These are phyloP conservation scores for Wickerhamomyces pijperi DNA, from an alignment of 805 yeast species.

Conservation along the genomic window DNA sequence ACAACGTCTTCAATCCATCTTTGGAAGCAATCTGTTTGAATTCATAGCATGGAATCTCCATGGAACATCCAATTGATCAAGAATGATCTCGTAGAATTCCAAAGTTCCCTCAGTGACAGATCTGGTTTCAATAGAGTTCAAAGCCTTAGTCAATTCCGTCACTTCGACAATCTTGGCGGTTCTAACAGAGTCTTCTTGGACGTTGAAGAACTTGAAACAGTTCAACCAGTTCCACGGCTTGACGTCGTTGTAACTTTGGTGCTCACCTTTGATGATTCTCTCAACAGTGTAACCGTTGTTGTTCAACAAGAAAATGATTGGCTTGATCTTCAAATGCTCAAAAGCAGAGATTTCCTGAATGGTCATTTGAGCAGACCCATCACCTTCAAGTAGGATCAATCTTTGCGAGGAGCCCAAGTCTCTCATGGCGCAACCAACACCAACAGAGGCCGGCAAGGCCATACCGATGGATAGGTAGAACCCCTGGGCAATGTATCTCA, in stretches of 20 bases:
- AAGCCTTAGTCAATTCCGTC: slow-evolving; percentile 21
- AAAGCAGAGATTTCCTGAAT: slow-evolving; percentile 70
- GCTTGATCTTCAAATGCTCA: slow-evolving; percentile 46
- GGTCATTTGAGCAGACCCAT: slow-evolving; percentile 93
- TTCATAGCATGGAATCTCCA: slow-evolving; percentile 42
- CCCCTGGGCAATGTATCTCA: slow-evolving; percentile 49
- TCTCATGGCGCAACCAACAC: slow-evolving; percentile 62
- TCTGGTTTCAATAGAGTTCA: slow-evolving; percentile 24
- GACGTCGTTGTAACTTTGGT: slow-evolving; percentile 71
- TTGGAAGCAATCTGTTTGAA: slow-evolving; percentile 16
- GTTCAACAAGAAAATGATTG: slow-evolving; percentile 66
- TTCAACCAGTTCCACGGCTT: slow-evolving; percentile 80
- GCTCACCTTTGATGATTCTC: slow-evolving; percentile 72
- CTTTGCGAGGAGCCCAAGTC: slow-evolving; percentile 43
- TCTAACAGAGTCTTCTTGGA: slow-evolving; percentile 3
- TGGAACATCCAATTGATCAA: slow-evolving; percentile 55
- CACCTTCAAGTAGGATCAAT: slow-evolving; percentile 72
- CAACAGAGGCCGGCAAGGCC: slow-evolving; percentile 80
- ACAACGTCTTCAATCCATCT: too few relatives aligned
- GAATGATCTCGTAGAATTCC: slow-evolving; percentile 46
- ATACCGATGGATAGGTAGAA: slow-evolving; percentile 83
- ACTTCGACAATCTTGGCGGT: slow-evolving; percentile 24
- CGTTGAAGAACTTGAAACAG: slow-evolving; percentile 43
- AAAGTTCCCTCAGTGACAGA: slow-evolving; percentile 20
- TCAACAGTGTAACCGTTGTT: slow-evolving; percentile 88